Base-by-base conservation (phyloP, 768 basidiomycete species). In the Agrocybe chaxingu region DNA sequence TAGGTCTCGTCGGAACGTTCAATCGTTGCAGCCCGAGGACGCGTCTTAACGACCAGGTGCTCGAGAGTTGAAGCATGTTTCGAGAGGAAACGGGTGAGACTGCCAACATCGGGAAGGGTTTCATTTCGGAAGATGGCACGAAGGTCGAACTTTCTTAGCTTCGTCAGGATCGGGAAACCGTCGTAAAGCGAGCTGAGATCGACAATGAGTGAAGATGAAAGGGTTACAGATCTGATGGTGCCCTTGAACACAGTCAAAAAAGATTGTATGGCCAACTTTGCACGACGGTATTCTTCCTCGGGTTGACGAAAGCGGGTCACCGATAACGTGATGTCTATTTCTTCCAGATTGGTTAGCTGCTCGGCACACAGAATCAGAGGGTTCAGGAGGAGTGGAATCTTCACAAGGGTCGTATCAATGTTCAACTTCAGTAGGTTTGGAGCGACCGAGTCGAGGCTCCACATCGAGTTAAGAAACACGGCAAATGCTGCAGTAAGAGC, bases 341-440 rank as follows among this genome's bases (percentile, higher is more conserved):
- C 51, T 13, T 52, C 50, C 7, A 58, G 41, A 38, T 55, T 55
- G 9, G 49, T 47, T n/a, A 65, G 45, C 4, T 42, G 40, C 3
- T 24, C 42, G 0, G 51, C 19, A 16, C 35, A 37, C 24, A 46
- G 55, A n/a, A 42, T 34, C 34, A 58, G 45, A 12, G 53, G 51
- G n/a, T 38, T 50, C 44, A 59, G 24, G 16, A 66, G 42, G 8
- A 54, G 11, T 1, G 63, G 62, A 12, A 62, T 46, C 37, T 62
- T 64, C 12, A 42, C 34, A 16, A 58, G 42, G 2, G 63, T 63
- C 8, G 61, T 63, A 36, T 63, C 59, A n/a, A 66, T 53, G 7
- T 56, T 46, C 16, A 66, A 33, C 32, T 57, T 56, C 24, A 53
- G 46, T 9, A 66, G 38, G 9, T 53, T 50, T 4, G 51, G 47